A percentile compares a stretch with the other conserved stretches of the same genome.
These are phyloP conservation scores for Trypanosomatidae sp. DNA, from an alignment of 208 protist genomes.

Conservation along the genomic window DNA sequence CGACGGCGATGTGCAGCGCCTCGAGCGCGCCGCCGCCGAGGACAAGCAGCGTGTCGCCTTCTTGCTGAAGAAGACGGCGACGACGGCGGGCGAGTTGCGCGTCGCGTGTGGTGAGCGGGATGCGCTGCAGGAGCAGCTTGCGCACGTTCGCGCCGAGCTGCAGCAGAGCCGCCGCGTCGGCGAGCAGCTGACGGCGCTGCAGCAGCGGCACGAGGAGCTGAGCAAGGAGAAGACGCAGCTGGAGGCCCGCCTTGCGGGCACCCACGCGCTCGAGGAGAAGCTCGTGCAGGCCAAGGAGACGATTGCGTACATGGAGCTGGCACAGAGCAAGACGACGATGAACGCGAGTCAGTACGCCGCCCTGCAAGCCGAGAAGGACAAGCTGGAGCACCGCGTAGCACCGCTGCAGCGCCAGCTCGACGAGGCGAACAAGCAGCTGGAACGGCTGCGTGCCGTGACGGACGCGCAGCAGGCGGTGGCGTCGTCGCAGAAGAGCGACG, in stretches of 20 bases:
- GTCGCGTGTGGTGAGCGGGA: slow-evolving; percentile 18
- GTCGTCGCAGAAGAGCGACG: slow-evolving; percentile 34
- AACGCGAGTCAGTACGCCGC: slow-evolving; percentile 76
- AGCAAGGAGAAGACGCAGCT: slow-evolving; percentile 31
- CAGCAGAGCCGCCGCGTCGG: slow-evolving; percentile 29
- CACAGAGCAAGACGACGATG: slow-evolving; percentile 51
- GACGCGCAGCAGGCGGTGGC: slow-evolving; percentile 51
- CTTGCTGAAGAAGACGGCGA: slow-evolving; percentile 59
- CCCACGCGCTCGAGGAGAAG: slow-evolving; percentile 48
- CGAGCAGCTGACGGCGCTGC: slow-evolving; percentile 24
- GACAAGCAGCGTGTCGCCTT: slow-evolving; percentile 75
- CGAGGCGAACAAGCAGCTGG: slow-evolving; percentile 49
- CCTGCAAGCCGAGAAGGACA: slow-evolving; percentile 52
- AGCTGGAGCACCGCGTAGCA: slow-evolving; percentile 50
- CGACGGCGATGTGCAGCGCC: slow-evolving; percentile 23
- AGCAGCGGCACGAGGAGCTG: slow-evolving; percentile 24
- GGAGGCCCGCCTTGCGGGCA: slow-evolving; percentile 35
- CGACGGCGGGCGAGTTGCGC: slow-evolving; percentile 29
- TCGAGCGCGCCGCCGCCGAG: slow-evolving; percentile 28
- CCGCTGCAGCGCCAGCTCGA: slow-evolving; percentile 55
- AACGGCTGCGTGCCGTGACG: slow-evolving; percentile 33
- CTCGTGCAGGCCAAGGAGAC: slow-evolving; percentile 82
- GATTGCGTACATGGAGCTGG: slow-evolving; percentile 79
- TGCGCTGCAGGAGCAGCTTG: slow-evolving; percentile 21
- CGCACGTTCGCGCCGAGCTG: slow-evolving; percentile 28